Base-by-base conservation (phyloP, 2,329 filamentous ascomycete species). In the Phoma herbarum region DNA sequence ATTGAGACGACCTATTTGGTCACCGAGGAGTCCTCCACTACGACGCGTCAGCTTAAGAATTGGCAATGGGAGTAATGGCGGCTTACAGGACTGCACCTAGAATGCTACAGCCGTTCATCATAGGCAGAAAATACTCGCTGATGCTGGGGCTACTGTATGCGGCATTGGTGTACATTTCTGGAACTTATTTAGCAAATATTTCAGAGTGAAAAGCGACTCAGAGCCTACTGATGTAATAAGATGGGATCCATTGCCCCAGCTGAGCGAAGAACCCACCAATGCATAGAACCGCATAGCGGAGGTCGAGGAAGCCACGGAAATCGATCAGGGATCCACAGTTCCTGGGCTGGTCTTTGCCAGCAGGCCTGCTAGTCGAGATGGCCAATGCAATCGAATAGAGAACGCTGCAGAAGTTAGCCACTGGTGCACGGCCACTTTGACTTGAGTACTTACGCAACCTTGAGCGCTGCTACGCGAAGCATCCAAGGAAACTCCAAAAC, bases 391-490 rank as follows among this genome's bases (percentile, higher is more conserved):
- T 77, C 63, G 18, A 82, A 64, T 66, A 83, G 78, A 49, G 84
- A 81, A 65, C 75, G 79, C 55, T 88, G 69, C 0, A 81, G 0
- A 83, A 64, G 33, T 82, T 78, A 56, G 83, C 80, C 86, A 77
- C 3, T 18, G 20, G 82, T 77, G 9, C 79, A 77, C 0, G 68
- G 70, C 10, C 83, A 69, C 65, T 81, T 26, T 89, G 31, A 7
- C 3, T 1, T n/a, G 16, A 35, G 14, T 7, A 22, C 69, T 47
- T 59, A 73, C 72, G 53, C 60, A 16, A 71, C 62, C 50, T 74
- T 83, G 61, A 91, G 86, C 0, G 83, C 88, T 1, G 90, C 79
- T 16, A 87, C 81, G 4, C 90, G 80, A 23, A 88, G 83, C 1
- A 85, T 81, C 84, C 86, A 89, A 0, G 80, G 75, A 63, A 89